Conservation (phyloP, 2,329 filamentous ascomycete species). For the Zymoseptoria tritici region DNA sequence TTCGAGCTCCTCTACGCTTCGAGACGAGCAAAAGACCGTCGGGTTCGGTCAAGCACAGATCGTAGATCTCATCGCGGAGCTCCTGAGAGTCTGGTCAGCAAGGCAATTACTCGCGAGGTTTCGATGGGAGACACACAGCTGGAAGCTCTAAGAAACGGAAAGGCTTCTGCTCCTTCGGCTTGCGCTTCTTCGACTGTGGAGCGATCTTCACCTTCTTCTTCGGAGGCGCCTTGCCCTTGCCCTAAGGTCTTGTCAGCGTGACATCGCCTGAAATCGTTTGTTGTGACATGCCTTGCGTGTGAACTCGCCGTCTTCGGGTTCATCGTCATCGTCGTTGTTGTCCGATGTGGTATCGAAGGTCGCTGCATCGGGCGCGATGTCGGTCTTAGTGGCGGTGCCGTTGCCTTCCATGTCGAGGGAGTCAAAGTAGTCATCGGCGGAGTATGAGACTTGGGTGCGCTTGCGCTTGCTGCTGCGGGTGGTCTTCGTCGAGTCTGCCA, state of each 20-base stretch:
- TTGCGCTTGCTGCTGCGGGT: constrained; percentile 22
- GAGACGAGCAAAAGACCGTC: constrained; percentile 14
- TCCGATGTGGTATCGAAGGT: background rate
- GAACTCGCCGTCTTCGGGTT: background rate
- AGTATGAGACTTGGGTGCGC: constrained; percentile 22
- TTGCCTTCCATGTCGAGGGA: constrained; percentile 1
- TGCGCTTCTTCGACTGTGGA: constrained; percentile 6
- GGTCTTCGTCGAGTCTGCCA: background rate
- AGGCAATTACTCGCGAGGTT: background rate
- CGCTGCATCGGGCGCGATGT: background rate
- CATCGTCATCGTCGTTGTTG: background rate
- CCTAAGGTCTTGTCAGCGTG: background rate
- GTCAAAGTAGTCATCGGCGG: constrained; percentile 18
- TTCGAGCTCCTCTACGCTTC: constrained; percentile 17
- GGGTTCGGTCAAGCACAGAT: constrained; percentile 20
- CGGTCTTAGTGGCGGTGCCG: background rate
- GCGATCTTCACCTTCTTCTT: background rate
- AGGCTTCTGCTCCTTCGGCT: constrained; percentile 12
- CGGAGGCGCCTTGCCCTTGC: background rate
- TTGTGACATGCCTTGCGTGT: background rate
- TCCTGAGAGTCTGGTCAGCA: constrained; percentile 6
- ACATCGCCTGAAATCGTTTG: background rate
- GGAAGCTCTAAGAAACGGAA: constrained; percentile 23
- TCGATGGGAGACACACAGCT: background rate
- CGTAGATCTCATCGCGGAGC: constrained; percentile 26